phyloP scores from a whole-genome alignment of 208 protist species.

The Porcisia deanei region DNA sequence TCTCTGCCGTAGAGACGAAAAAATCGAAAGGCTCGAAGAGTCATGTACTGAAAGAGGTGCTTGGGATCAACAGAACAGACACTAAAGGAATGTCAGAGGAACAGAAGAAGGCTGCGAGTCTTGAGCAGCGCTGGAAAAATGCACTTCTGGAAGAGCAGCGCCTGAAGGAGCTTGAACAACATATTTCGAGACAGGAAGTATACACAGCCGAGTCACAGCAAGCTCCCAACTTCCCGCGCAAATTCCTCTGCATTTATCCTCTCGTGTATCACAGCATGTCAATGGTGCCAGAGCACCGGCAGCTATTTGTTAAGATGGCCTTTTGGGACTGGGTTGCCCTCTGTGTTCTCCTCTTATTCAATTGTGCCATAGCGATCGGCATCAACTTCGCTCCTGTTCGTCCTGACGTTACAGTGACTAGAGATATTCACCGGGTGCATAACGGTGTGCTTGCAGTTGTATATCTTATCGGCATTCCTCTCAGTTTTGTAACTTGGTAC shows the following conservation, averaged over 20 bases:
- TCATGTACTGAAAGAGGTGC: conserved; percentile 40
- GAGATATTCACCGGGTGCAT: conserved; percentile 37
- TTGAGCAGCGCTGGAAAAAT: conserved; percentile 73
- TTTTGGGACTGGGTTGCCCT: conserved; percentile 76
- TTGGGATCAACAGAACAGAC: conserved; percentile 47
- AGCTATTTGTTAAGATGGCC: conserved; percentile 50
- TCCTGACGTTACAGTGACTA: neutral
- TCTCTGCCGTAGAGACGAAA: neutral
- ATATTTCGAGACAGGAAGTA: conserved; percentile 32
- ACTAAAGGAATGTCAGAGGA: conserved; percentile 44
- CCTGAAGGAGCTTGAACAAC: conserved; percentile 49
- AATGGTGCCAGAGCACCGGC: conserved; percentile 39
- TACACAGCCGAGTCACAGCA: conserved; percentile 14
- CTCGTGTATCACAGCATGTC: conserved; percentile 70
- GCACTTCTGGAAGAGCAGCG: conserved; percentile 65
- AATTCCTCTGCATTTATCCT: conserved; percentile 70
- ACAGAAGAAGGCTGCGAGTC: conserved; percentile 37
- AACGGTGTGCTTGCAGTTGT: conserved; percentile 51
- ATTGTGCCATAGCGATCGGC: conserved; percentile 49
- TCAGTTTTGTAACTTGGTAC: conserved; percentile 76
- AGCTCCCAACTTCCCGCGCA: conserved; percentile 72
- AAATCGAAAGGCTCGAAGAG: conserved; percentile 26
- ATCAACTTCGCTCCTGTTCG: conserved; percentile 32
- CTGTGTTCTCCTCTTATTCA: conserved; percentile 54
- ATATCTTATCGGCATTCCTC: conserved; percentile 61